Conservation (phyloP, 306 rosid species). For the Dalbergia cultrata region DNA sequence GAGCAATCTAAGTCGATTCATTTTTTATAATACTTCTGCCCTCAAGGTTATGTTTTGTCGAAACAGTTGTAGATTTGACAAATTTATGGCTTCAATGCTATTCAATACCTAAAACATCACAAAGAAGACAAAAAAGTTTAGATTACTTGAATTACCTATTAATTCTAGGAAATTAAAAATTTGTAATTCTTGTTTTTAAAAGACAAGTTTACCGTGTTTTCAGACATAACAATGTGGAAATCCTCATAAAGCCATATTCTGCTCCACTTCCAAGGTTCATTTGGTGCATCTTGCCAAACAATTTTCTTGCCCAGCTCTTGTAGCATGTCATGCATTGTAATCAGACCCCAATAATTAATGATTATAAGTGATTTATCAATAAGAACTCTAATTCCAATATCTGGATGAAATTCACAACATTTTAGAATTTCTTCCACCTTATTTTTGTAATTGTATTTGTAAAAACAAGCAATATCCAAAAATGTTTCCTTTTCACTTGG, state of each 20-base stretch:
- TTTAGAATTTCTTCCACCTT: neutral
- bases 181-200: neutral
- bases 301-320: slow-evolving; percentile 27
- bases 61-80: neutral
- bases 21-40: neutral
- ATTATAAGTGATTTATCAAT: slow-evolving; percentile 37
- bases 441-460: neutral
- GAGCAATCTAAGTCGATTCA: neutral
- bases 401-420: slow-evolving; percentile 26
- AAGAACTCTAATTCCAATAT: slow-evolving; percentile 21
- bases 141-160: neutral
- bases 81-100: neutral
- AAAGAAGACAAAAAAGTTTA: neutral
- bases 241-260: slow-evolving; percentile 19
- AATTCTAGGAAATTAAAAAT: neutral
- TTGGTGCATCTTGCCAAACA: slow-evolving; percentile 13
- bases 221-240: neutral
- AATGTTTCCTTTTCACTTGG: neutral
- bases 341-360: too few species aligned
- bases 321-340: slow-evolving; percentile 31
- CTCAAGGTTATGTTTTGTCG: neutral
- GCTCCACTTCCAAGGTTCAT: slow-evolving; percentile 44
- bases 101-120: neutral
- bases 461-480: neutral
- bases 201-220: slow-evolving; percentile 5